phyloP scores from a whole-genome alignment of 1,284 basidiomycete species.

The Termitomyces sp. region DNA sequence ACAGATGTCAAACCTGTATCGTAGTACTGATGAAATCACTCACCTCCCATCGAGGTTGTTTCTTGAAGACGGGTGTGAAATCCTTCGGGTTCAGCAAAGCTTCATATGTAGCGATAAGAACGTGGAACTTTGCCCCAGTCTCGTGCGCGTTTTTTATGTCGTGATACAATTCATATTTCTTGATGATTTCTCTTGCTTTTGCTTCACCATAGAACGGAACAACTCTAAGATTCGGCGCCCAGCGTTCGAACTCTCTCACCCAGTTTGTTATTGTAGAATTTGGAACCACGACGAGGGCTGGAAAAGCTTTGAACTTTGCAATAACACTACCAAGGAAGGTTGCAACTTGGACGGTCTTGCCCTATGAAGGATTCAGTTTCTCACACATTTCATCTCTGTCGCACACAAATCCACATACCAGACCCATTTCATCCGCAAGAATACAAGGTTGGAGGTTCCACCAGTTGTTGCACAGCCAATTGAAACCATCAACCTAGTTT shows the following conservation, averaged over 20 bases:
- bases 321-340: slow-evolving; percentile 82
- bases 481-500: slow-evolving; percentile 80
- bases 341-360: slow-evolving; percentile 91
- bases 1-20: not conserved
- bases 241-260: slow-evolving; percentile 85
- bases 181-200: slow-evolving; percentile 76
- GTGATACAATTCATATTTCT: slow-evolving; percentile 80
- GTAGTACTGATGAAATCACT: slow-evolving; percentile 6
- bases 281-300: slow-evolving; percentile 88
- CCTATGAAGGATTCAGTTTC: slow-evolving; percentile 38
- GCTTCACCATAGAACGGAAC: slow-evolving; percentile 82
- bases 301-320: slow-evolving; percentile 56
- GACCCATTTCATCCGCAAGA: slow-evolving; percentile 97
- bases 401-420: slow-evolving; percentile 45
- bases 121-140: slow-evolving; percentile 70
- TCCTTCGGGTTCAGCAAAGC: slow-evolving; percentile 63
- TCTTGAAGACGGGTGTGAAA: slow-evolving; percentile 71
- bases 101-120: slow-evolving; percentile 90
- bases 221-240: slow-evolving; percentile 80
- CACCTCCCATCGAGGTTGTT: slow-evolving; percentile 84
- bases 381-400: not conserved
- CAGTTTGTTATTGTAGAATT: slow-evolving; percentile 92
- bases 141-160: slow-evolving; percentile 30
- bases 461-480: slow-evolving; percentile 91
- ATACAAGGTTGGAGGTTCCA: slow-evolving; percentile 86